Evolutionary conservation across 192 early-diverging fungal genomes (phyloP).

Genomic region (Coemansia sp.): DNA sequence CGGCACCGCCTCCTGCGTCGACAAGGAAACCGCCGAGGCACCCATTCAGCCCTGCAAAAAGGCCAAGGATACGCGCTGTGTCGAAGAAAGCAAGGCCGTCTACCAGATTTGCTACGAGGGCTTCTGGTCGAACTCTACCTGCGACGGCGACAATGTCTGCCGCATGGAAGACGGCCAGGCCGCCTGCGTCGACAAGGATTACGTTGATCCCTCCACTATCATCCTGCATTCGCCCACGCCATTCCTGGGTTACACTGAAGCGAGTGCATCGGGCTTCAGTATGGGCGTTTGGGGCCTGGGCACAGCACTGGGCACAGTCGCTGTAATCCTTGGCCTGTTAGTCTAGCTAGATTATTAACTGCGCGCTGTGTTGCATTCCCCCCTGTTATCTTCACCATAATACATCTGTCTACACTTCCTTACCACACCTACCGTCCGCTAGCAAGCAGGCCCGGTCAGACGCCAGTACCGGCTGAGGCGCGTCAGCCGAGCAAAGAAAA

Average conservation of each 20-base stretch:
- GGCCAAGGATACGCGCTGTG: constrained; percentile 15
- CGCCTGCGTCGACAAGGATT: constrained; percentile 24
- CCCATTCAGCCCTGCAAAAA: constrained; percentile 31
- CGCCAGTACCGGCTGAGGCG: too few species aligned
- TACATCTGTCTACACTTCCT: too few species aligned
- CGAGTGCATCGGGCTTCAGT: background rate
- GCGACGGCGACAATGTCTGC: constrained; percentile 24
- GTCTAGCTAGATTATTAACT: too few species aligned
- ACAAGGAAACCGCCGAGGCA: constrained; percentile 22
- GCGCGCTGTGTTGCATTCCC: too few species aligned
- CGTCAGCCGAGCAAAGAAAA: too few species aligned
- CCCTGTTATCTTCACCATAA: too few species aligned
- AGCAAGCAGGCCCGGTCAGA: too few species aligned
- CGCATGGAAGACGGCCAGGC: constrained; percentile 13
- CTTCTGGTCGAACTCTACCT: constrained; percentile 37
- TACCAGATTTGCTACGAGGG: constrained; percentile 34
- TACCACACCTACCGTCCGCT: too few species aligned
- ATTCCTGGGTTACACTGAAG: background rate
- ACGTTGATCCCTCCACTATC: too few species aligned
- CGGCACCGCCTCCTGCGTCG: constrained; percentile 27
- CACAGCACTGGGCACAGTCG: constrained; percentile 3
- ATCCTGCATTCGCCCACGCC: constrained; percentile 4
- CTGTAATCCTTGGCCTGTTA: constrained; percentile 13
- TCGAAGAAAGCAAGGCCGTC: constrained; percentile 8
- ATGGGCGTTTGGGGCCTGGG: constrained; percentile 11